Evolutionary conservation across 1,284 basidiomycete genomes (phyloP).

Genomic region (Wolfiporia cocos): DNA sequence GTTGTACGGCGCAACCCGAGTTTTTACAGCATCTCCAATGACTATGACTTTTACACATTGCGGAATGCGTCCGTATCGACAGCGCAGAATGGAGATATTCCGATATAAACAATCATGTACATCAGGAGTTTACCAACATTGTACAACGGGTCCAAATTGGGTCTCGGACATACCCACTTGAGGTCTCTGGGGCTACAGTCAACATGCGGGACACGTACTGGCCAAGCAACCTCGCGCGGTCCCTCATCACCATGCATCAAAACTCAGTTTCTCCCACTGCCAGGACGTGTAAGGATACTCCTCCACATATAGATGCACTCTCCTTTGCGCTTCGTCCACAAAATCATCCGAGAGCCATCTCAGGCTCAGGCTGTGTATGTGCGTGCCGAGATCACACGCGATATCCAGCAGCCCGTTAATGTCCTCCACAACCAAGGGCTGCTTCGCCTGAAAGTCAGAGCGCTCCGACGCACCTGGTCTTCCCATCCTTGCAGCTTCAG

Average conservation of each 20-base stretch:
- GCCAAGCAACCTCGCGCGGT: not conserved
- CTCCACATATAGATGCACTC: not conserved
- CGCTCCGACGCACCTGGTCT: slow-evolving; percentile 22
- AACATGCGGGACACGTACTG: too few species aligned
- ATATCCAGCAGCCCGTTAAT: not conserved
- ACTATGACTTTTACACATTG: too few species aligned
- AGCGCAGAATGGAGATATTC: not conserved
- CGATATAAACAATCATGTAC: not conserved
- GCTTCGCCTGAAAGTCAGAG: not conserved
- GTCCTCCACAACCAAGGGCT: not conserved
- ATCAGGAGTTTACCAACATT: not conserved
- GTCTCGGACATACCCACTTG: too few species aligned
- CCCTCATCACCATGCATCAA: not conserved
- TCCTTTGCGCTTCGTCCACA: not conserved
- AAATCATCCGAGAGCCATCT: not conserved
- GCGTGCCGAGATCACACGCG: too few species aligned
- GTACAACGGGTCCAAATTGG: not conserved
- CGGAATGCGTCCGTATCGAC: not conserved
- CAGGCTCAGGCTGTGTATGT: not conserved
- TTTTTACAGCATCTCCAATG: too few species aligned
- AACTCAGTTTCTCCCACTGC: not conserved
- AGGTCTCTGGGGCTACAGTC: too few species aligned
- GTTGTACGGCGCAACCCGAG: too few species aligned
- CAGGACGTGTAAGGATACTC: not conserved
- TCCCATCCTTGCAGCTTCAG: slow-evolving; percentile 30